Evolutionary conservation across 164 flowering plant species (phyloP).

Genomic region (Vitis cinerea): DNA sequence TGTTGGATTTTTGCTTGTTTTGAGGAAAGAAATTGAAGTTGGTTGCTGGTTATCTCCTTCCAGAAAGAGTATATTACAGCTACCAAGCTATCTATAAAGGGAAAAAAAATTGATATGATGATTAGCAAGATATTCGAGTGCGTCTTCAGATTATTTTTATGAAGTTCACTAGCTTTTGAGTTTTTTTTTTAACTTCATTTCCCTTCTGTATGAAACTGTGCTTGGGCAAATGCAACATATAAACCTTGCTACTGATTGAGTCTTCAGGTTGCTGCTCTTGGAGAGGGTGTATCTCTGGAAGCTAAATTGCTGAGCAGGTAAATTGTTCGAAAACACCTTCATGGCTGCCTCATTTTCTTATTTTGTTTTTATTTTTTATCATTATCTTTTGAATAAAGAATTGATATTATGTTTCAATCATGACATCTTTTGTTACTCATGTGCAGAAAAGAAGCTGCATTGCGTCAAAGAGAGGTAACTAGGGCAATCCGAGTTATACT

Average conservation of each 20-base stretch:
- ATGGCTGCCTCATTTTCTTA: not conserved
- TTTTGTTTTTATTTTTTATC: not conserved
- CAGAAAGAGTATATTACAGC: no score
- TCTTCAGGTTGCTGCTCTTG: conserved; percentile 84
- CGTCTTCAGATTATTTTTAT: no score
- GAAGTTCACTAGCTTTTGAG: no score
- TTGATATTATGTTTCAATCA: not conserved
- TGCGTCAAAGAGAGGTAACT: conserved; percentile 94
- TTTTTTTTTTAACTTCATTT: no score
- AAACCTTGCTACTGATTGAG: conserved; percentile 7
- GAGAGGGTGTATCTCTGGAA: conserved; percentile 96
- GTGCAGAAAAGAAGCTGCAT: conserved; percentile 91
- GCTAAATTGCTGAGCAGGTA: conserved; percentile 94
- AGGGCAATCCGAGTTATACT: not conserved
- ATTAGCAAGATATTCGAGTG: no score
- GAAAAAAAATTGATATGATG: no score
- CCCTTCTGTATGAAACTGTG: not conserved
- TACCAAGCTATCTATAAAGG: no score
- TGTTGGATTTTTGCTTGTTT: no score
- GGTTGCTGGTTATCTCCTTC: no score
- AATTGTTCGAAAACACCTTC: not conserved
- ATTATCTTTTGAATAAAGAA: no score
- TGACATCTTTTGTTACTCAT: conserved; percentile 18
- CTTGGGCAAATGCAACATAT: not conserved
- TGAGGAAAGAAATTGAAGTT: no score